Evolutionary conservation across 2,329 filamentous ascomycete species (phyloP), one percentile per base, ranked within the genome.

Genomic region (Penicillium sp.): DNA sequence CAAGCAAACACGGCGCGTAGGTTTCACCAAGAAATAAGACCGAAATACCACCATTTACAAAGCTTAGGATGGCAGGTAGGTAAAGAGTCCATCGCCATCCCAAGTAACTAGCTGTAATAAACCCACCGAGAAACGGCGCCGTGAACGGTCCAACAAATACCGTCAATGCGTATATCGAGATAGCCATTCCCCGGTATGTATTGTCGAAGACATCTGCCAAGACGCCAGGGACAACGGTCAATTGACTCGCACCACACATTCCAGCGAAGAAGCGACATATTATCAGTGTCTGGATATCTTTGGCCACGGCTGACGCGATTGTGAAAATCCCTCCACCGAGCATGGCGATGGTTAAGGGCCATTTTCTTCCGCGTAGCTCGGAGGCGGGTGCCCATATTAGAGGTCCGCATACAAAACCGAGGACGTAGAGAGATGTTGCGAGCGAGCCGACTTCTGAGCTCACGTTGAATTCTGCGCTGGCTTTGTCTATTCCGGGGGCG

Each of bases 301-400:
- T 70, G 33, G 70, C 73, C 14, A 68, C 73, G 0, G 78, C 80
- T 0, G 73, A 75, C 9, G 72, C 76, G 39, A 81, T 75, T 24
- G 74, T 78, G 64, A 81, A 81, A 5, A 81, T 62, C 0, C 66
- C 75, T 6, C 76, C 70, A 0, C 72, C 67, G 19, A 77, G 60
- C 52, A 81, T 68, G 2, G 74, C 74, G 16, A 77, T 71, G 1
- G 78, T 35, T 71, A 79, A 57, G 73, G 84, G 44, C 82, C 78
- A 54, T 74, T 79, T 86, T 68, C 84, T 71, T 0, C 84, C 84
- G 48, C 78, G 83, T 9, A 86, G 76, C 65, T 89, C 86, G 45
- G 80, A 83, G 21, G 87, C 66, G 0, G 86, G 85, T 3, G 83
- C 85, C 83, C 84, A 87, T 2, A 89, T 64, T 16, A 88, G 61